These are phyloP conservation scores for Fusarium sp. DNA, from an alignment of 2,329 filamentous ascomycete genomes.

Conservation along the genomic window DNA sequence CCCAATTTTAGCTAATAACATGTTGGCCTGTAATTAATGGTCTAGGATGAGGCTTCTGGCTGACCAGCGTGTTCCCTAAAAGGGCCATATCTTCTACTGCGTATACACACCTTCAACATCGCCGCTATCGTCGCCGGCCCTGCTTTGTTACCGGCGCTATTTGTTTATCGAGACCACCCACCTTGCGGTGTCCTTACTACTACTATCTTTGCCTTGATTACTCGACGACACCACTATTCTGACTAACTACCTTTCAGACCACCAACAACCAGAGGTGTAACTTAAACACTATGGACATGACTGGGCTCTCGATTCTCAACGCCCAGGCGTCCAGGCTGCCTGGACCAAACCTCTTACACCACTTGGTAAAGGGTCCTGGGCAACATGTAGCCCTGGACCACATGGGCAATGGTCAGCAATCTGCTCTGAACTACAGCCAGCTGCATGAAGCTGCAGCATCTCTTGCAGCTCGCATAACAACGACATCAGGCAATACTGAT, in stretches of 20 bases:
- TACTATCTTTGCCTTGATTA: not conserved
- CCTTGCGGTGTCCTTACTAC: constrained; percentile 6
- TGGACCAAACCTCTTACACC: constrained; percentile 61
- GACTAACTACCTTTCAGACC: not conserved
- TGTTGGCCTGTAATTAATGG: constrained; percentile 36
- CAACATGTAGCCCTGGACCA: constrained; percentile 49
- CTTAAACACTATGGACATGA: constrained; percentile 41
- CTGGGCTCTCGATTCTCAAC: constrained; percentile 59
- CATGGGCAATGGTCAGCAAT: constrained; percentile 40
- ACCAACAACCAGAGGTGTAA: constrained; percentile 2
- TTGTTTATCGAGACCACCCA: constrained; percentile 26
- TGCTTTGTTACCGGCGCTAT: constrained; percentile 13
- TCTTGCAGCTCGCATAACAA: constrained; percentile 64
- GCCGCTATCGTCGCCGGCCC: constrained; percentile 12
- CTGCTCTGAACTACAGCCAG: constrained; percentile 68
- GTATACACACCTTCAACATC: constrained; percentile 20
- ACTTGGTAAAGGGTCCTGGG: constrained; percentile 65
- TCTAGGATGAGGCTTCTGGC: constrained; percentile 39
- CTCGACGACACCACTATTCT: constrained; percentile 2
- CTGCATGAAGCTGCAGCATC: constrained; percentile 68
- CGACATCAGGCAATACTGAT: constrained; percentile 5
- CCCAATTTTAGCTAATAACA: constrained; percentile 42
- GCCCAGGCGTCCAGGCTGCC: constrained; percentile 52
- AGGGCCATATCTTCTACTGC: constrained; percentile 38
- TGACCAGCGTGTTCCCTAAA: constrained; percentile 40